Conservation (phyloP, 345 rosid genomes). For the Geranium rotundifolium region DNA sequence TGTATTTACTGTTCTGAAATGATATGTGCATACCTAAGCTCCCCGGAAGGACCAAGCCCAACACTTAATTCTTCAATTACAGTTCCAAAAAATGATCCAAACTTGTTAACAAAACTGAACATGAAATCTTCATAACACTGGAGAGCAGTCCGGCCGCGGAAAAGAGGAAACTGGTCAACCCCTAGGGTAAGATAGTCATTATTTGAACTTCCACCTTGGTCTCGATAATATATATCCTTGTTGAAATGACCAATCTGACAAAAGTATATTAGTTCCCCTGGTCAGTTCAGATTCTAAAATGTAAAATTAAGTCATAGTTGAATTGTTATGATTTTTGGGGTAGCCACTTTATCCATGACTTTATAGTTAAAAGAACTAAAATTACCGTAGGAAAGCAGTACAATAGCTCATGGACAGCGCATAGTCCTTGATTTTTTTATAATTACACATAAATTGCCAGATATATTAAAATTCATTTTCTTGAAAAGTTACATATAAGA, state of each 20-base stretch:
- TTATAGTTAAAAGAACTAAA: background rate
- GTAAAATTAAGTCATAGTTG: background rate
- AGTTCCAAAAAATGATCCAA: conserved; percentile 34
- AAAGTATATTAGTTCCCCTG: background rate
- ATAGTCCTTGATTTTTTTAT: too few species aligned
- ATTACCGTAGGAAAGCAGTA: background rate
- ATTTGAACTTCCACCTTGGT: conserved; percentile 41
- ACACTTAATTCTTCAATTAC: conserved; percentile 56
- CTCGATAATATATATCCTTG: conserved; percentile 53
- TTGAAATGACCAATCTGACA: conserved; percentile 44
- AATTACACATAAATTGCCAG: background rate
- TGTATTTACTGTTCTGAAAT: conserved; percentile 6
- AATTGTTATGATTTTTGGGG: too few species aligned
- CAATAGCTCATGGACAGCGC: background rate
- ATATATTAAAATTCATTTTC: background rate
- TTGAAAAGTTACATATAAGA: background rate
- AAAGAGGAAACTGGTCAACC: conserved; percentile 52
- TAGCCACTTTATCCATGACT: background rate
- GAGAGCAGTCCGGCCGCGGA: conserved; percentile 50
- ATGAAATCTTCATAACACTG: conserved; percentile 59
- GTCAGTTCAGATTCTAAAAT: background rate
- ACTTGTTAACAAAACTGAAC: conserved; percentile 41
- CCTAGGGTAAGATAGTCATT: conserved; percentile 61
- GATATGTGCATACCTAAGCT: conserved; percentile 38
- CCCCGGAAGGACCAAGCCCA: conserved; percentile 67